phyloP scores from a whole-genome alignment of 768 basidiomycete species.

The Russula abietina region DNA sequence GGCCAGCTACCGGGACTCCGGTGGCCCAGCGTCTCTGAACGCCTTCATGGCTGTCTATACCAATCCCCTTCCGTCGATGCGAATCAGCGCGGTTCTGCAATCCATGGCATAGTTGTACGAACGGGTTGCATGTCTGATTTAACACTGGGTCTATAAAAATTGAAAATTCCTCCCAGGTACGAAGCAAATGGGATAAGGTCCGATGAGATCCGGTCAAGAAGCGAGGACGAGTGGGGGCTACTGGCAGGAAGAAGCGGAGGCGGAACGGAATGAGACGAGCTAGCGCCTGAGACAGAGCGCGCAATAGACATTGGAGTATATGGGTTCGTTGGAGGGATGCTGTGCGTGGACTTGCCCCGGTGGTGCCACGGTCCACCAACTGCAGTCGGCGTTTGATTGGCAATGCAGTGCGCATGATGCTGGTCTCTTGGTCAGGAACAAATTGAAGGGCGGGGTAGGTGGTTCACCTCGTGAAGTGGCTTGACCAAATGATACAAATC shows the following conservation, averaged over 20 bases:
- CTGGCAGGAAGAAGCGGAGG: neutral
- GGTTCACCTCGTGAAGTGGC: conserved; percentile 49
- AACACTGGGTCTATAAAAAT: neutral
- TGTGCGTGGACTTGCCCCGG: neutral
- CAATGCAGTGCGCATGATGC: neutral
- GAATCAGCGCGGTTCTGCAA: neutral
- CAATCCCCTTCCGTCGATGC: neutral
- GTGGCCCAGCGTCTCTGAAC: conserved; percentile 12
- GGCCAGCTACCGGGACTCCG: conserved; percentile 13
- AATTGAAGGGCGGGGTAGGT: neutral
- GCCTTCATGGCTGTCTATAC: conserved; percentile 1
- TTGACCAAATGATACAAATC: conserved; percentile 53
- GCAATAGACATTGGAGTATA: neutral
- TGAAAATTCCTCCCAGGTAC: neutral
- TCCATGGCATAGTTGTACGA: neutral
- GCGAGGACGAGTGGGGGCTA: neutral
- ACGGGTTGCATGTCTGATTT: neutral
- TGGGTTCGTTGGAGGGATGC: neutral
- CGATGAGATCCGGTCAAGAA: neutral
- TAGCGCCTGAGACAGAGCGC: neutral
- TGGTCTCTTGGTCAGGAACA: neutral
- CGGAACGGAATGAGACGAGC: neutral
- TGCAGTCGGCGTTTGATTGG: neutral
- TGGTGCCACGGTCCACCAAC: neutral
- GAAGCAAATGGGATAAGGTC: conserved; percentile 9